Percentiles rank a stretch among this genome's conserved stretches.
phyloP scores from a whole-genome alignment of 2,329 filamentous ascomycete genomes.

The Calonectria multiphialidica region DNA sequence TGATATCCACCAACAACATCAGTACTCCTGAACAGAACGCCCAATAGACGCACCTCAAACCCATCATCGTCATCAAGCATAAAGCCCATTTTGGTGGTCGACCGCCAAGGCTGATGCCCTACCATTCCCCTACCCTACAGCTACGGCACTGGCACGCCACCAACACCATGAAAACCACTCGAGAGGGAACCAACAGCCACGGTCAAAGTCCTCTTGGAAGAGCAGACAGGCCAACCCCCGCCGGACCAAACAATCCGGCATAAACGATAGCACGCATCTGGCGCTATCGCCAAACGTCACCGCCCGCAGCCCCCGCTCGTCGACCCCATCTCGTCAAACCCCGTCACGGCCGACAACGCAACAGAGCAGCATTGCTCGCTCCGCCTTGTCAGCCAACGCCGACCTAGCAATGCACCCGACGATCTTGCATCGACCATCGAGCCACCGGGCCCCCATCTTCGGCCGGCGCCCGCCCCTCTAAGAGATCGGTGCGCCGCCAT shows the following conservation, averaged over 20 bases:
- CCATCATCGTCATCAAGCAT: background rate
- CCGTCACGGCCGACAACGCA: background rate
- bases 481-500: background rate
- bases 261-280: slow-evolving; percentile 1
- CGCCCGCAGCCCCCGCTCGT: background rate
- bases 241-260: background rate
- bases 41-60: too few species aligned
- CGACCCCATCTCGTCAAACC: too few species aligned
- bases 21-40: too few species aligned
- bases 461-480: background rate
- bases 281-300: background rate
- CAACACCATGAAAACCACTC: background rate
- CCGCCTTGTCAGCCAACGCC: background rate
- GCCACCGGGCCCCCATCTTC: slow-evolving; percentile 3
- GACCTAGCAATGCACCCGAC: background rate
- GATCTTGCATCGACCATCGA: slow-evolving; percentile 4
- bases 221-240: background rate
- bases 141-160: background rate
- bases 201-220: background rate
- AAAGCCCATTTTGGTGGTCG: background rate
- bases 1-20: too few species aligned
- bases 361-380: background rate
- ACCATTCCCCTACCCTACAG: background rate
- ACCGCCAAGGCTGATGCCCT: background rate
- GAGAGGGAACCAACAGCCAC: background rate